Conservation (phyloP, 208 protist genomes). For the Acanthamoeba divionensis region DNA sequence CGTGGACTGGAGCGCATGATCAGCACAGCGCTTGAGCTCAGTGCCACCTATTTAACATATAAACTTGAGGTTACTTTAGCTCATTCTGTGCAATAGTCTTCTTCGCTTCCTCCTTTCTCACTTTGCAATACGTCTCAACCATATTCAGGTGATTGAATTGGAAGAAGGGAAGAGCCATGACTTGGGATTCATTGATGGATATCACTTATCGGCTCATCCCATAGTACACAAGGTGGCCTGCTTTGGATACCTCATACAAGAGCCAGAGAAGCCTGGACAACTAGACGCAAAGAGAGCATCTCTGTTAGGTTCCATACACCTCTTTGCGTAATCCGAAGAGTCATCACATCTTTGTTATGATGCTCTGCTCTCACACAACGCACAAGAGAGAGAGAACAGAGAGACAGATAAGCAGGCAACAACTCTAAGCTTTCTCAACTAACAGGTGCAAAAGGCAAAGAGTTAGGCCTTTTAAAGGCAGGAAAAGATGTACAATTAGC, state of each 20-base stretch:
- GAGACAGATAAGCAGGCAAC: too few species aligned
- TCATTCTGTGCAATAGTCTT: neutral
- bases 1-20: conserved; percentile 14
- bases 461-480: conserved; percentile 55
- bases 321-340: neutral
- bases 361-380: neutral
- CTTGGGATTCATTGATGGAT: conserved; percentile 1
- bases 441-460: conserved; percentile 51
- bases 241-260: conserved; percentile 60
- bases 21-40: conserved; percentile 23
- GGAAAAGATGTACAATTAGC: conserved; percentile 53
- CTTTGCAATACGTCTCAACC: neutral
- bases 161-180: neutral
- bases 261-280: conserved; percentile 63
- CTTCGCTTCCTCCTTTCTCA: neutral
- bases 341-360: neutral
- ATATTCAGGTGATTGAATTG: conserved; percentile 48
- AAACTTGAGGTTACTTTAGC: neutral
- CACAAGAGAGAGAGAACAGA: too few species aligned
- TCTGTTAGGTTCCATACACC: neutral
- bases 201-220: conserved; percentile 51
- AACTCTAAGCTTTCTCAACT: too few species aligned
- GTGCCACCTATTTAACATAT: conserved; percentile 48
- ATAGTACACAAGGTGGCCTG: conserved; percentile 62
- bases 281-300: conserved; percentile 52